phyloP scores from a whole-genome alignment of 2,329 filamentous ascomycete species.

The Onygenales sp. region DNA sequence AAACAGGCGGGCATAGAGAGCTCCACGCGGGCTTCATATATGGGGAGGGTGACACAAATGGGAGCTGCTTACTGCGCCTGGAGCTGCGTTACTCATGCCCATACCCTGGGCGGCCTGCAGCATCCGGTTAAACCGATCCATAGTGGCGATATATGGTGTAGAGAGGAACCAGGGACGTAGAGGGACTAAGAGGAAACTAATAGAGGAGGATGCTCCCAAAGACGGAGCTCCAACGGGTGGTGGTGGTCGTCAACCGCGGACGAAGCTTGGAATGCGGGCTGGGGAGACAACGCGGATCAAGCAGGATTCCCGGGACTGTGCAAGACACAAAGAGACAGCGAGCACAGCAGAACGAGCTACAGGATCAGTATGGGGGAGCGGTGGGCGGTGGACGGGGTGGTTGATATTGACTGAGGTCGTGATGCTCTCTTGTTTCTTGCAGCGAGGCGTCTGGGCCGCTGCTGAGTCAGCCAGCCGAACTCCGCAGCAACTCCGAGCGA shows the following conservation, averaged over 20 bases:
- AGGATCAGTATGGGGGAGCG: neutral
- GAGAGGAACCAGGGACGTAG: neutral
- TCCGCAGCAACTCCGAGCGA: neutral
- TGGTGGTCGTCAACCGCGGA: too few relatives aligned
- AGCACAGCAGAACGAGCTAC: too few relatives aligned
- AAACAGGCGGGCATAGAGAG: neutral
- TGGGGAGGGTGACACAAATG: neutral
- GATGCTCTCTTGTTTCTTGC: neutral
- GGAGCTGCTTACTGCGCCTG: conserved; percentile 28
- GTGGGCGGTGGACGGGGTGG: neutral
- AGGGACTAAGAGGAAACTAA: neutral
- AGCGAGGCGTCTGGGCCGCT: neutral
- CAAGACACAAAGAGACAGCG: too few relatives aligned
- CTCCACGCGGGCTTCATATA: neutral
- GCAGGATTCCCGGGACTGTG: too few relatives aligned
- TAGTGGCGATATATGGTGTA: conserved; percentile 31
- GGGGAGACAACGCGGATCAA: too few relatives aligned
- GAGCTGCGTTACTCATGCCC: conserved; percentile 32
- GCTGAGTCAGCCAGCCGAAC: neutral
- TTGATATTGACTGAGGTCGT: neutral
- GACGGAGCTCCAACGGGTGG: too few relatives aligned
- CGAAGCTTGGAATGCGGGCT: too few relatives aligned
- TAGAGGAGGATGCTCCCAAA: neutral
- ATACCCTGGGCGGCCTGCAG: conserved; percentile 62
- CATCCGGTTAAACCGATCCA: conserved; percentile 91